Evolutionary conservation across 148 eudicot genomes (phyloP).

Genomic region (Rhododendron henanense): DNA sequence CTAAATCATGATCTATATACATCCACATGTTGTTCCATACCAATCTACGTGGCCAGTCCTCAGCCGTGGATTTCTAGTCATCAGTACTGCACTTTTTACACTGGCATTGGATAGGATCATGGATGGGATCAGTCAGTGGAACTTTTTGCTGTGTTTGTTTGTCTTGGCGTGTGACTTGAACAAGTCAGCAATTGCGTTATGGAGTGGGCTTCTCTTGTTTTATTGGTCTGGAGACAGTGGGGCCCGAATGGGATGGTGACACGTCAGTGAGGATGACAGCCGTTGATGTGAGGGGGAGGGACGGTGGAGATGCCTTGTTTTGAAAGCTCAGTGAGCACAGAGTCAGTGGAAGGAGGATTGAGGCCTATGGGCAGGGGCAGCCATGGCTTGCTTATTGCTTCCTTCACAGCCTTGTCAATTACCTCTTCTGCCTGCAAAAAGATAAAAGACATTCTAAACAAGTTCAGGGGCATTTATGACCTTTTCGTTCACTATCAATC

Average conservation of each 20-base stretch:
- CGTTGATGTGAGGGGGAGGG: slow-evolving; percentile 38
- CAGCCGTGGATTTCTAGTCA: neutral
- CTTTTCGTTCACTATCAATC: neutral
- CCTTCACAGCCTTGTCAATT: slow-evolving; percentile 74
- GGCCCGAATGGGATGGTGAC: neutral
- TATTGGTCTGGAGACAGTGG: neutral
- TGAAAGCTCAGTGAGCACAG: slow-evolving; percentile 65
- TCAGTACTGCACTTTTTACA: neutral
- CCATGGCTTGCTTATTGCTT: slow-evolving; percentile 90
- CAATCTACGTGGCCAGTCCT: slow-evolving; percentile 30
- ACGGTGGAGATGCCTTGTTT: slow-evolving; percentile 62
- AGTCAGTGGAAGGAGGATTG: slow-evolving; percentile 73
- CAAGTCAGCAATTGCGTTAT: neutral
- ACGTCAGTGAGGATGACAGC: slow-evolving; percentile 26
- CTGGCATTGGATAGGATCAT: neutral
- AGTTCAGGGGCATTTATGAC: neutral
- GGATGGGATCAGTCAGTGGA: neutral
- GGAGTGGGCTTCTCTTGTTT: neutral
- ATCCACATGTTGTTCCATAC: slow-evolving; percentile 20
- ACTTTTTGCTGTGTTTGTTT: neutral
- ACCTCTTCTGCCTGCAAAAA: slow-evolving; percentile 60
- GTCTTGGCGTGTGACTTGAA: neutral
- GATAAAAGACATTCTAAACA: neutral
- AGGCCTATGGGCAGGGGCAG: slow-evolving; percentile 78
- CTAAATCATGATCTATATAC: slow-evolving; percentile 20